Conservation (phyloP, 164 flowering plant genomes). For the Cinnamomum micranthum region DNA sequence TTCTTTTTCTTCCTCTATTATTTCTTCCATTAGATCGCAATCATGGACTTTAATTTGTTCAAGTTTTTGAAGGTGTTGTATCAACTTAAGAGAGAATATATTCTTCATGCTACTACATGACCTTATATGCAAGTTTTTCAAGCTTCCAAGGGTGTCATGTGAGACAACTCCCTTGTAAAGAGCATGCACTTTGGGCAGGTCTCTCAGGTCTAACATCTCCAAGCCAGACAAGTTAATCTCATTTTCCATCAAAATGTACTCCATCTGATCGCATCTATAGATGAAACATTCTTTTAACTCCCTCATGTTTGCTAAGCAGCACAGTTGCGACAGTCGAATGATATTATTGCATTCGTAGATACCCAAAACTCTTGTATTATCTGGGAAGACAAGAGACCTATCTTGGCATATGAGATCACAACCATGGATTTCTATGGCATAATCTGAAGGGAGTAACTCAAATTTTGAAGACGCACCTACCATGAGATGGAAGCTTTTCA, state of each 20-base stretch:
- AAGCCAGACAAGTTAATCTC: neutral
- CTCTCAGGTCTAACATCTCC: neutral
- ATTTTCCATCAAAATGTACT: neutral
- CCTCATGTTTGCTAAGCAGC: neutral
- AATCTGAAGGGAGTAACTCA: neutral
- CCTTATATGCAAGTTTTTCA: neutral
- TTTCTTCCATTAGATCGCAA: neutral
- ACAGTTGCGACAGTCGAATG: neutral
- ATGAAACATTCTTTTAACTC: conserved; percentile 7
- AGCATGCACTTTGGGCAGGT: neutral
- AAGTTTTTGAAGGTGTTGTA: conserved; percentile 6
- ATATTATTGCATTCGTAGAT: neutral
- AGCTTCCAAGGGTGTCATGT: neutral
- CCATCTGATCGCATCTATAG: neutral
- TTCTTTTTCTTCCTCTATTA: neutral
- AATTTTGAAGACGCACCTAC: neutral
- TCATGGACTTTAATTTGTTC: conserved; percentile 1
- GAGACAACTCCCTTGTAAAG: conserved; percentile 1
- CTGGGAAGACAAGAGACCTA: conserved; percentile 2
- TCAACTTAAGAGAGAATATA: conserved; percentile 1
- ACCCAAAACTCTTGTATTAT: neutral
- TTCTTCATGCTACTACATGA: neutral
- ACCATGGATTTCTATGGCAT: neutral
- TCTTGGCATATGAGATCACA: neutral
- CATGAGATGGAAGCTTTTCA: conserved; percentile 5